Percentiles rank a stretch among this genome's conserved stretches.
Conservation (phyloP, 2,329 filamentous ascomycete species). For the Endoconidiophora polonica region DNA sequence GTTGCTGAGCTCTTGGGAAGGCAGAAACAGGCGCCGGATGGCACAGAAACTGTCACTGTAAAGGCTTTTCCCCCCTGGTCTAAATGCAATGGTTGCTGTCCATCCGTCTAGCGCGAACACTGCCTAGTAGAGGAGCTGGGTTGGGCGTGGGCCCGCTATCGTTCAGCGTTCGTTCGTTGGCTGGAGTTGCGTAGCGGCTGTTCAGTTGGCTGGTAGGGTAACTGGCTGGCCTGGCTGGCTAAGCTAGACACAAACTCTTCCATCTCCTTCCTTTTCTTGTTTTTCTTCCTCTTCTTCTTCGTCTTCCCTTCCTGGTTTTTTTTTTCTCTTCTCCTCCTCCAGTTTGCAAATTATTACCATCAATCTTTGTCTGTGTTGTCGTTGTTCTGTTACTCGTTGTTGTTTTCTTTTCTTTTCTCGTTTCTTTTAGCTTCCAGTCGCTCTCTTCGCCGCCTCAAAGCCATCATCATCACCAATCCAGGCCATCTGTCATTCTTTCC, state of each 20-base stretch:
- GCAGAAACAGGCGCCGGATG: no score
- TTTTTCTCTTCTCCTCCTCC: slow-evolving; percentile 15
- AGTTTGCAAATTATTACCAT: slow-evolving; percentile 18
- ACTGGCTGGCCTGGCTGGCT: no score
- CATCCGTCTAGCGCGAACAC: no score
- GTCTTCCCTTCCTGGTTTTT: slow-evolving; percentile 20
- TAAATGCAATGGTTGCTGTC: no score
- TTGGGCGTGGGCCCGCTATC: no score
- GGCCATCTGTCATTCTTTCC: slow-evolving; percentile 28
- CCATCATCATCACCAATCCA: slow-evolving; percentile 24
- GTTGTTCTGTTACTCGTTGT: slow-evolving; percentile 21
- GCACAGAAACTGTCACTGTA: no score
- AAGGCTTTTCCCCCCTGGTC: no score
- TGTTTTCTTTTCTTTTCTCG: slow-evolving; percentile 14
- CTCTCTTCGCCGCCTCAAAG: slow-evolving; percentile 29
- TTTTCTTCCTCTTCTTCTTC: slow-evolving; percentile 20
- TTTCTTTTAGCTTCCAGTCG: slow-evolving; percentile 33
- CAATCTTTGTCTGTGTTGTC: slow-evolving; percentile 19
- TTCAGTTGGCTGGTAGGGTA: no score
- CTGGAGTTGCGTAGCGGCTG: no score
- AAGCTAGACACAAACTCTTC: neutral
- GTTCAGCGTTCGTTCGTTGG: no score
- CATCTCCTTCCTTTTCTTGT: slow-evolving; percentile 15
- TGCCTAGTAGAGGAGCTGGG: no score
- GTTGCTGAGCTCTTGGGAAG: no score